These are phyloP conservation scores for Sordariomycetes sp. DNA, from an alignment of 2,329 filamentous ascomycete species.

Conservation along the genomic window DNA sequence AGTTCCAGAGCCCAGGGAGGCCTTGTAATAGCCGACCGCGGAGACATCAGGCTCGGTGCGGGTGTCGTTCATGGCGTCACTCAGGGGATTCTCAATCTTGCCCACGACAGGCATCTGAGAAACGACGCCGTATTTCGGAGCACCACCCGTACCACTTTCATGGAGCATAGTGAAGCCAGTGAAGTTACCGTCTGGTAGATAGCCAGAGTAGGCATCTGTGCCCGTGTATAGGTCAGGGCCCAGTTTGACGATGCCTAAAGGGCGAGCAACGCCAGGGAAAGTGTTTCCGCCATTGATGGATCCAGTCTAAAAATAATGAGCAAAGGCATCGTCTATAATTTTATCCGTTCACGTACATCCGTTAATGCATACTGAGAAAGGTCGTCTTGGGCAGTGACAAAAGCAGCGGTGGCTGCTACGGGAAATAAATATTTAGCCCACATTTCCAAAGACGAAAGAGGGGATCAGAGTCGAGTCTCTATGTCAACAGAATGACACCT, in stretches of 20 bases:
- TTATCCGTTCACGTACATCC: slow-evolving; percentile 15
- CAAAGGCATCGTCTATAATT: background rate
- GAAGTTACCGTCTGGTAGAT: slow-evolving; percentile 39
- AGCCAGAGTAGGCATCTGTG: slow-evolving; percentile 43
- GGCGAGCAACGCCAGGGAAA: slow-evolving; percentile 38
- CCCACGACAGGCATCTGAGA: slow-evolving; percentile 48
- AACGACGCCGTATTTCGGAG: slow-evolving; percentile 61
- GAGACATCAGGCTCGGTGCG: slow-evolving; percentile 41
- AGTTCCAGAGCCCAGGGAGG: slow-evolving; percentile 44
- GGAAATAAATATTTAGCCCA: background rate
- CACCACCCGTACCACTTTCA: slow-evolving; percentile 58
- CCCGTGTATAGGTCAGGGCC: slow-evolving; percentile 39
- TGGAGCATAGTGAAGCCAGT: slow-evolving; percentile 56
- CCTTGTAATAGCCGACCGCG: slow-evolving; percentile 53
- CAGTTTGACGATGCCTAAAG: slow-evolving; percentile 39
- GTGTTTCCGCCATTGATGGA: slow-evolving; percentile 36
- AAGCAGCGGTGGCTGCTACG: background rate
- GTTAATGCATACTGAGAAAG: slow-evolving; percentile 24
- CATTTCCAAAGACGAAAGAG: background rate
- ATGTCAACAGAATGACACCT: too few species aligned
- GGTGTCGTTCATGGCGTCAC: slow-evolving; percentile 43
- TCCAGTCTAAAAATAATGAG: slow-evolving; percentile 25
- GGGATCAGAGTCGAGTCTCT: too few species aligned
- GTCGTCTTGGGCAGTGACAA: slow-evolving; percentile 5
- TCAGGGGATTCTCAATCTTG: slow-evolving; percentile 41